These are phyloP conservation scores for Porphyrellus cyaneotinctus DNA, from an alignment of 768 basidiomycete genomes.

Conservation along the genomic window DNA sequence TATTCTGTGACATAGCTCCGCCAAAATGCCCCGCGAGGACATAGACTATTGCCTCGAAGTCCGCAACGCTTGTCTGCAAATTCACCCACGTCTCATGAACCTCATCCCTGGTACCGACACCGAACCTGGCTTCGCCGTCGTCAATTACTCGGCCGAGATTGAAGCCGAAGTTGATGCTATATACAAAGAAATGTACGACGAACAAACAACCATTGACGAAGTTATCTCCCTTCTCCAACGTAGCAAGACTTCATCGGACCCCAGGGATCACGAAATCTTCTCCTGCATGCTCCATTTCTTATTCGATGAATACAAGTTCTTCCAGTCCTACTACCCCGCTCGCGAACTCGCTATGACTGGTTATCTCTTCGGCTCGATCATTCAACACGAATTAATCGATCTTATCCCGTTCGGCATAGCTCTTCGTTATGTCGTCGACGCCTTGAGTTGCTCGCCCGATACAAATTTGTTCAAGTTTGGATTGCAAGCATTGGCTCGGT, in stretches of 20 bases:
- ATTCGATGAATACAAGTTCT: constrained; percentile 99
- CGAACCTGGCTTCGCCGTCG: constrained; percentile 88
- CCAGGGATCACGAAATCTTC: constrained; percentile 91
- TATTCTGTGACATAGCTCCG: constrained; percentile 45
- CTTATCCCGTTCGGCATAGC: constrained; percentile 94
- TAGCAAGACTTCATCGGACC: constrained; percentile 75
- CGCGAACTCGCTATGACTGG: constrained; percentile 96
- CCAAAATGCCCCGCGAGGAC: constrained; percentile 71
- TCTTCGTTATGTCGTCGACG: constrained; percentile 93
- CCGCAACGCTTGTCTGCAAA: constrained; percentile 87
- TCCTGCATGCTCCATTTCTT: constrained; percentile 99
- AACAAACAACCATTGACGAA: constrained; percentile 90
- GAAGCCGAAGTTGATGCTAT: constrained; percentile 92
- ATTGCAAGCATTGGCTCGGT: constrained; percentile 81
- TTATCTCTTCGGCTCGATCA: constrained; percentile 92
- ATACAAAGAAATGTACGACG: constrained; percentile 98
- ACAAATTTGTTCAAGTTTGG: constrained; percentile 96
- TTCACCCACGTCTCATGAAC: constrained; percentile 95
- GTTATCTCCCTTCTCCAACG: constrained; percentile 86
- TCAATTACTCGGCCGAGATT: constrained; percentile 83
- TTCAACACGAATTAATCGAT: constrained; percentile 90
- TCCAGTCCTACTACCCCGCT: constrained; percentile 92
- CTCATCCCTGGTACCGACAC: constrained; percentile 79
- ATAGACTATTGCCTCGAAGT: constrained; percentile 86
- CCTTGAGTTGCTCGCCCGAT: constrained; percentile 84